Evolutionary conservation across 768 basidiomycete species (phyloP), one percentile per base, ranked within the genome.

Genomic region (Mrakia blollopis): DNA sequence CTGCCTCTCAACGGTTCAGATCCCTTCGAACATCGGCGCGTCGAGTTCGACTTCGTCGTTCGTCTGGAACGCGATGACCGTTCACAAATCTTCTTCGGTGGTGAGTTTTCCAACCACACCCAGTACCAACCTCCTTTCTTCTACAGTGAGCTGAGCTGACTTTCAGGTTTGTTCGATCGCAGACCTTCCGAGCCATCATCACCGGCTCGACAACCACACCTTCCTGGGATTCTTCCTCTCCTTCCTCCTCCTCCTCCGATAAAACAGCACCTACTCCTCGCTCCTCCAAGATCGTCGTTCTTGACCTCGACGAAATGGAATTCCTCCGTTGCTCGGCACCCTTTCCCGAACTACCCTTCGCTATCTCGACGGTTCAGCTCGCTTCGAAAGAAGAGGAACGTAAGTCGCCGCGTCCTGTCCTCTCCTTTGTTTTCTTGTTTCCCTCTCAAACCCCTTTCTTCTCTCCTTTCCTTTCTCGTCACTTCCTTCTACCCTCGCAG

Each of bases 1-100:
- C 18, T 72, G 72, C 32, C 60, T 72, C 25, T 72, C 60, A 35
- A 72, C 44, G 25, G 35, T 61, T 39, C 60, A 57, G 50, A 35
- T 60, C 10, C 50, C 72, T 50, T 13, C 52, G 8, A 14, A 54
- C 25, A 10, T 47, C 21, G 52, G 52, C 47, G 52, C 57, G 41
- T 44, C 44, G 14, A 16, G 52, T 9, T 32, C 52, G 14, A 25
- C 72, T 8, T 52, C 25, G 37, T 44, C 14, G 16, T 50, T 68
- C 37, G 18, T 39, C 14, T 68, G 65, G 65, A 44, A 21, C 35
- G 16, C 35, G 37, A 10, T 68, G 35, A 25, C 65, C 5, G 25
- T 68, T 39, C 13, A 9, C 18, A 41, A 68, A 23, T 39, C 65
- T 11, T 6, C 65, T 25, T 68, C 65, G 39, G 65, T 65, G 39